Base-by-base conservation (phyloP, 208 protist genomes). In the Crithidia expoeki region DNA sequence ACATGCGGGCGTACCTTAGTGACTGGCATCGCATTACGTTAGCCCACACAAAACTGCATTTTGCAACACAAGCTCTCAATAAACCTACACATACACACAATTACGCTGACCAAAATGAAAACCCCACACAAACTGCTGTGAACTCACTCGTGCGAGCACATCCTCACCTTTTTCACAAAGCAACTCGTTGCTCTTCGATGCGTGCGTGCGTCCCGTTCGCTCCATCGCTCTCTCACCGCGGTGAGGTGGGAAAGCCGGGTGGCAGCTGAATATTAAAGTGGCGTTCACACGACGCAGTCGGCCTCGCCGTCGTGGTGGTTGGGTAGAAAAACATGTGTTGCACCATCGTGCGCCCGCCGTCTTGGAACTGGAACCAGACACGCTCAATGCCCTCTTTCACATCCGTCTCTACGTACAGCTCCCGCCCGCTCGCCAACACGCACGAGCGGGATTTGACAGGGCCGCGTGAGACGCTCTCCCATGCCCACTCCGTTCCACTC, bases 391-490 rank as follows among this genome's bases (percentile, higher is more conserved):
- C 81, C 10, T 72, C 49, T 2, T 30, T 42, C 1, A 84, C 56
- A 9, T 73, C 27, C 11, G 77, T 83, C 63, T 88, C 80, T 28
- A 91, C 66, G 47, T 77, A 91, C 33, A 91, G 68, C 56, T 76
- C 60, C 0, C 64, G 47, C 23, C 83, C 86, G 5, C 42, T 66
- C 0, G 73, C 40, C 56, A 83, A 59, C n/a, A 91, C 63, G 60
- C 76, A 85, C 3, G 86, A 76, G 17, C 78, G 79, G 5, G 79
- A 82, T 34, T 21, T 52, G 17, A 88, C 21, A 10, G 63, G 12
- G 27, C 82, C 85, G 19, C 76, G 79, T 23, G 68, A 71, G 6
- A 76, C 28, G 55, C 74, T 77, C 49, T 62, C 52, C 76, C 76
- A 82, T 23, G 74, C 17, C 74, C 74, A 80, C 61, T 63, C 52